Conservation (phyloP, 1,284 basidiomycete genomes). For the Ustilago nuda region DNA sequence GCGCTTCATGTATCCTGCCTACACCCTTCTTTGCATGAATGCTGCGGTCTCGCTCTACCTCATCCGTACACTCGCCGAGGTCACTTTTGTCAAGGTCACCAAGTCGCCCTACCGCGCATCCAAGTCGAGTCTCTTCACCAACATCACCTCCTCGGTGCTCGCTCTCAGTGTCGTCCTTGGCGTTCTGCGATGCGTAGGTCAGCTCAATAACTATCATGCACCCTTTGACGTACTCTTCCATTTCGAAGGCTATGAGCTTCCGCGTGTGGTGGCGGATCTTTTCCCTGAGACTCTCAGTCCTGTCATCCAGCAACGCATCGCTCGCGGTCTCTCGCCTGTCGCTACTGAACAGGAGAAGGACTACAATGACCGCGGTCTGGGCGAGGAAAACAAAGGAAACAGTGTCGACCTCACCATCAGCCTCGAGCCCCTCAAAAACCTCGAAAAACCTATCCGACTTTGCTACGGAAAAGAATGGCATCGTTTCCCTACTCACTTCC, state of each 20-base stretch:
- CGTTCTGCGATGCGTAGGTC: slow-evolving; percentile 80
- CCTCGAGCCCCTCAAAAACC: slow-evolving; percentile 18
- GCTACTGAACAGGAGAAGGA: slow-evolving; percentile 40
- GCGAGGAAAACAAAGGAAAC: slow-evolving; percentile 32
- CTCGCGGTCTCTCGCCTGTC: slow-evolving; percentile 38
- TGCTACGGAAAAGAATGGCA: slow-evolving; percentile 97
- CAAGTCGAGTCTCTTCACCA: slow-evolving; percentile 75
- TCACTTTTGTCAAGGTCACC: slow-evolving; percentile 47
- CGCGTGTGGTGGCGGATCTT: slow-evolving; percentile 73
- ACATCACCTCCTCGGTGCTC: slow-evolving; percentile 79
- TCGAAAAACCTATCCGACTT: slow-evolving; percentile 69
- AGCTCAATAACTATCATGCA: slow-evolving; percentile 89
- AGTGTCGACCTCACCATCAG: slow-evolving; percentile 35
- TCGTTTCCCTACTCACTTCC: slow-evolving; percentile 89
- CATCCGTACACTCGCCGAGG: slow-evolving; percentile 55
- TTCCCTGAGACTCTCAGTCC: slow-evolving; percentile 40
- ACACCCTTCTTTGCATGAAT: slow-evolving; percentile 92
- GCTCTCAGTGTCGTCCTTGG: slow-evolving; percentile 78
- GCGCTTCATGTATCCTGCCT: slow-evolving; percentile 95
- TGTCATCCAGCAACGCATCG: slow-evolving; percentile 31
- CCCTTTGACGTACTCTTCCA: slow-evolving; percentile 81
- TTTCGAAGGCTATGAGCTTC: slow-evolving; percentile 83
- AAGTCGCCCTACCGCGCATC: slow-evolving; percentile 57
- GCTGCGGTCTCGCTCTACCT: slow-evolving; percentile 83
- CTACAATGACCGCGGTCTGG: slow-evolving; percentile 38